phyloP scores from a whole-genome alignment of 2,329 filamentous ascomycete species.

The Dactylellina leptospora region DNA sequence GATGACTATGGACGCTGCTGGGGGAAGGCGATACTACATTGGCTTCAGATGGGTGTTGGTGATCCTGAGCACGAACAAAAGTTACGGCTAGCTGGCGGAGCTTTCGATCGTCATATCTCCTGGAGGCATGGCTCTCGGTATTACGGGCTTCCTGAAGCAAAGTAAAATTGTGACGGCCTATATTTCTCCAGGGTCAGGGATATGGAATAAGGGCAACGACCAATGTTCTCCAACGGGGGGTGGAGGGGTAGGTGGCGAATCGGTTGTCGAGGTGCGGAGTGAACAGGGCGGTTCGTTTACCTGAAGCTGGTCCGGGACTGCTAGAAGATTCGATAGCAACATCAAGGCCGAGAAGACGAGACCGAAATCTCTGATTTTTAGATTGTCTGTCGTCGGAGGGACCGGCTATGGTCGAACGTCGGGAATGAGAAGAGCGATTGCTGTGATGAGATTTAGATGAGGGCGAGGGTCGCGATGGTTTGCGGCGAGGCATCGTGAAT shows the following conservation, averaged over 20 bases:
- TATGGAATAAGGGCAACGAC: not conserved
- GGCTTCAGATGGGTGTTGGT: too few species aligned
- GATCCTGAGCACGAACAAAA: constrained; percentile 33
- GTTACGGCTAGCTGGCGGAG: constrained; percentile 34
- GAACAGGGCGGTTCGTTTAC: constrained; percentile 22
- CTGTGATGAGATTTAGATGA: constrained; percentile 1
- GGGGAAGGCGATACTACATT: too few species aligned
- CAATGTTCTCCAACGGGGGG: constrained; percentile 4
- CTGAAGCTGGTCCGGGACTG: constrained; percentile 8
- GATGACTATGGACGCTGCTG: too few species aligned
- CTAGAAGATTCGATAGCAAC: constrained; percentile 11
- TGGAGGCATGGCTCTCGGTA: constrained; percentile 62
- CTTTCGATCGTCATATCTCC: constrained; percentile 37
- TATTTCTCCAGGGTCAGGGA: constrained; percentile 3
- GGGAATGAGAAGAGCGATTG: not conserved
- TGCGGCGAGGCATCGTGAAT: constrained; percentile 39
- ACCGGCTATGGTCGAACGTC: not conserved
- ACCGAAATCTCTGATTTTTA: constrained; percentile 23
- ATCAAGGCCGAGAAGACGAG: constrained; percentile 34
- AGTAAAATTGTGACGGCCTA: constrained; percentile 55
- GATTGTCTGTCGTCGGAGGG: constrained; percentile 20
- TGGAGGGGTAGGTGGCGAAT: not conserved
- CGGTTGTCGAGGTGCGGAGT: not conserved
- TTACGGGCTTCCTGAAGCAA: constrained; percentile 70
- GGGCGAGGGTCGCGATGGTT: constrained; percentile 15